Evolutionary conservation across 2,329 filamentous ascomycete species (phyloP).

Genomic region (Peltaster fructicola): DNA sequence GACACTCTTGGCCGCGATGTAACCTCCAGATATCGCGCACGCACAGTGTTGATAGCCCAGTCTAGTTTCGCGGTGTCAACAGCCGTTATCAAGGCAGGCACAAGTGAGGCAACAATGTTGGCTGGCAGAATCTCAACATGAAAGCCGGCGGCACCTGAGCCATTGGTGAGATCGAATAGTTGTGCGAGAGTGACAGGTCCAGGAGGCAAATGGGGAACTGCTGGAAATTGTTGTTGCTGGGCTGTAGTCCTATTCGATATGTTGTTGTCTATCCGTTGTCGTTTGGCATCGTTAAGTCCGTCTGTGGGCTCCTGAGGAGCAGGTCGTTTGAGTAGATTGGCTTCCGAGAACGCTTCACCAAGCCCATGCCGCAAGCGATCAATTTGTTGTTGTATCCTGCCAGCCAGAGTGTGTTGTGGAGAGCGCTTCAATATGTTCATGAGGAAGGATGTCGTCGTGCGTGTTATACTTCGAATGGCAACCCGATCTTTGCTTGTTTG

Average conservation of each 20-base stretch:
- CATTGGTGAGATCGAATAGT: slow-evolving; percentile 69
- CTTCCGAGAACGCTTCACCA: slow-evolving; percentile 63
- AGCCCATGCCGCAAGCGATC: slow-evolving; percentile 66
- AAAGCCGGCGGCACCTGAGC: slow-evolving; percentile 57
- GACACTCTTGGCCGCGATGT: slow-evolving; percentile 14
- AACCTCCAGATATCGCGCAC: slow-evolving; percentile 24
- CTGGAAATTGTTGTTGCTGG: slow-evolving; percentile 19
- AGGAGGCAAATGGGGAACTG: slow-evolving; percentile 39
- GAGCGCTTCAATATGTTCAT: slow-evolving; percentile 73
- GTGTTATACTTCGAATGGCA: slow-evolving; percentile 82
- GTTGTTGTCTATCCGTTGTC: slow-evolving; percentile 49
- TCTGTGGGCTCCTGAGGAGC: slow-evolving; percentile 53
- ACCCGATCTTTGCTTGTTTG: slow-evolving; percentile 51
- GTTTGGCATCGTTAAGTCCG: slow-evolving; percentile 59
- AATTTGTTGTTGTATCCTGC: slow-evolving; percentile 71
- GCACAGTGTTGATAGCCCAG: slow-evolving; percentile 49
- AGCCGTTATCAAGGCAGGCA: slow-evolving; percentile 58
- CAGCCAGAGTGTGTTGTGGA: slow-evolving; percentile 54
- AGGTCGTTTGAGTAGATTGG: slow-evolving; percentile 50
- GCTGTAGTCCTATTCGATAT: slow-evolving; percentile 16
- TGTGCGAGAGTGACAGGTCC: slow-evolving; percentile 66
- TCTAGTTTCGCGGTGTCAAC: slow-evolving; percentile 52
- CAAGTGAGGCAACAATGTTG: slow-evolving; percentile 60
- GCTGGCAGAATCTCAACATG: slow-evolving; percentile 65
- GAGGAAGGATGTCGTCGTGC: slow-evolving; percentile 70